Evolutionary conservation across 768 basidiomycete genomes (phyloP), one percentile per base, ranked within the genome.

Genomic region (Guyanaporus albipodus): DNA sequence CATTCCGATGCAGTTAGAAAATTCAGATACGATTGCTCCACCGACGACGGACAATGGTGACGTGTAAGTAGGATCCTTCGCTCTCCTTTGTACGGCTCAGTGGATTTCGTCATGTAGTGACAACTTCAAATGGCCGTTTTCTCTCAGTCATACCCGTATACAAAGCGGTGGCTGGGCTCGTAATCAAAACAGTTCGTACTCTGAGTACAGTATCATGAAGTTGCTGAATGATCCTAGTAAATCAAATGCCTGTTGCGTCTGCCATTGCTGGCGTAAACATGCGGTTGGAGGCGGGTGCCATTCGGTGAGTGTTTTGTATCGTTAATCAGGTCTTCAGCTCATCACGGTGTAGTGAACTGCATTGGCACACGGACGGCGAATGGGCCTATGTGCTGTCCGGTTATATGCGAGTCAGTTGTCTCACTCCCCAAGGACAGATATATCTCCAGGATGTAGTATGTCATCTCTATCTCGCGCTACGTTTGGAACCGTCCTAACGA

Each of bases 151-250:
- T 55, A 82, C 73, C 55, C 77, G 79, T 27, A 53, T 85, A 7
- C 73, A 75, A 42, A 69, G 71, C 4, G 83, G 82, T n/a, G 83
- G 83, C 2, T 85, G 82, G 81, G 77, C 82, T 23, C 72, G 81
- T 37, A 73, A 81, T 56, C 75, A 83, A 59, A 85, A 80, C 50
- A 49, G 82, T 77, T 42, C 17, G 72, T 59, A 6, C 2, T n/a
- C n/a, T n/a, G n/a, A n/a, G n/a, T n/a, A n/a, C 10, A 9, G 7
- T 32, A 8, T n/a, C 15, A 9, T 0, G 8, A 5, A 26, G 22
- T 8, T 42, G 6, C 31, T 47, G 6, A 53, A n/a, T 18, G 0
- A 19, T 36, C 10, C 6, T 39, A 76, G 75, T 72, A 4, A 46
- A 64, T 1, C 49, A 60, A 6, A 63, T 77, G 68, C 67, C 75